Evolutionary conservation across 1,139 yeast genomes (phyloP).

Genomic region (Magnusiomyces clavatus): DNA sequence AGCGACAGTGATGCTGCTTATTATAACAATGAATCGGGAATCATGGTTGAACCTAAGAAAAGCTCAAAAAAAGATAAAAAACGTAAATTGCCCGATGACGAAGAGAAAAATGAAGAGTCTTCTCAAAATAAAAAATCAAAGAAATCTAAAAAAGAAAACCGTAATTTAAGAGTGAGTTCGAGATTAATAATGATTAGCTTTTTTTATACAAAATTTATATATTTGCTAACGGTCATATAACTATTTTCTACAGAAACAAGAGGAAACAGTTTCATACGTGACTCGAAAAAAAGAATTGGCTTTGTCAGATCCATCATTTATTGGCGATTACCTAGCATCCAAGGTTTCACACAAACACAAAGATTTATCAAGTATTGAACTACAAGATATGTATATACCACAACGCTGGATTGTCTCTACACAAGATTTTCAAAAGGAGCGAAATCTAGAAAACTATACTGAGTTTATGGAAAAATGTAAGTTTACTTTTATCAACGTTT

Average conservation of each 20-base stretch:
- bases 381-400: conserved; percentile 47
- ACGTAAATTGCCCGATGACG: conserved; percentile 12
- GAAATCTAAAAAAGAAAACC: conserved; percentile 18
- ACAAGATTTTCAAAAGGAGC: conserved; percentile 36
- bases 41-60: conserved; percentile 21
- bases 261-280: conserved; percentile 52
- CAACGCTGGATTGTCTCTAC: conserved; percentile 47
- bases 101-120: conserved; percentile 9
- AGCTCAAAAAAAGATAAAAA: conserved; percentile 15
- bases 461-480: conserved; percentile 34
- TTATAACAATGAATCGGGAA: neutral
- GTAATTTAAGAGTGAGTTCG: conserved; percentile 14
- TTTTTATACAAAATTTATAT: neutral
- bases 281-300: conserved; percentile 46
- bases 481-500: conserved; percentile 7
- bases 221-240: conserved; percentile 32
- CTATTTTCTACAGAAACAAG: conserved; percentile 50
- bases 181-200: neutral
- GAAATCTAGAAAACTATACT: conserved; percentile 43
- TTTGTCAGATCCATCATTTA: conserved; percentile 43
- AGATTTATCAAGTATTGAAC: conserved; percentile 55
- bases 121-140: conserved; percentile 19
- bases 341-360: conserved; percentile 45
- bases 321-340: conserved; percentile 52
- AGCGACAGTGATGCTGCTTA: conserved; percentile 29